Evolutionary conservation across 805 yeast genomes (phyloP).

Genomic region (Sugiyamaella valdiviana): DNA sequence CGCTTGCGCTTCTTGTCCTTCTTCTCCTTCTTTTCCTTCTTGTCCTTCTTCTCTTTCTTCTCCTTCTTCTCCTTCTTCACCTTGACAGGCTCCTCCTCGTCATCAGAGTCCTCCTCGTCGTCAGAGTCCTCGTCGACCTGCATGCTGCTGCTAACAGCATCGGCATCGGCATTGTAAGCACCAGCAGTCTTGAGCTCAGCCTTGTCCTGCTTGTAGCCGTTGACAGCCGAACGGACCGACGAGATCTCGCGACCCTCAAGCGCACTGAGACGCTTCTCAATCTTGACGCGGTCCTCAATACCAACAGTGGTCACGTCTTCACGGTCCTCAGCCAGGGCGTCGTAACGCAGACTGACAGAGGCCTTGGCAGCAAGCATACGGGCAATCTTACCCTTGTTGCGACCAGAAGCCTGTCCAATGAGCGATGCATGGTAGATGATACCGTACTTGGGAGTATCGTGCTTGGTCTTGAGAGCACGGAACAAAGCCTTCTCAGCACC

Average conservation of each 20-base stretch:
- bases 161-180: slow-evolving; percentile 94
- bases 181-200: slow-evolving; percentile 77
- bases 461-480: slow-evolving; percentile 97
- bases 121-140: slow-evolving; percentile 46
- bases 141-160: slow-evolving; percentile 70
- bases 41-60: slow-evolving; percentile 44
- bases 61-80: slow-evolving; percentile 28
- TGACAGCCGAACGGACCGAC: slow-evolving; percentile 70
- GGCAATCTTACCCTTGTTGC: slow-evolving; percentile 98
- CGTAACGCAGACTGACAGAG: slow-evolving; percentile 93
- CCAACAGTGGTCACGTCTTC: slow-evolving; percentile 88
- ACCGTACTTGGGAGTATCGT: slow-evolving; percentile 98
- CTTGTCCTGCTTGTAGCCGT: slow-evolving; percentile 70
- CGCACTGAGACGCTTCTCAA: slow-evolving; percentile 89
- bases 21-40: slow-evolving; percentile 40
- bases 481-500: slow-evolving; percentile 99
- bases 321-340: slow-evolving; percentile 94
- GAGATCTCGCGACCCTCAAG: slow-evolving; percentile 95
- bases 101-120: slow-evolving; percentile 50
- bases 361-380: slow-evolving; percentile 98
- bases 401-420: slow-evolving; percentile 96
- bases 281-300: slow-evolving; percentile 81
- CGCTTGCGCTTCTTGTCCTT: slow-evolving; percentile 29
- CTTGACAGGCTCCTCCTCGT: slow-evolving; percentile 37
- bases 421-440: slow-evolving; percentile 92